phyloP scores from a whole-genome alignment of 2,329 filamentous ascomycete species.

The Zasmidium angulare region DNA sequence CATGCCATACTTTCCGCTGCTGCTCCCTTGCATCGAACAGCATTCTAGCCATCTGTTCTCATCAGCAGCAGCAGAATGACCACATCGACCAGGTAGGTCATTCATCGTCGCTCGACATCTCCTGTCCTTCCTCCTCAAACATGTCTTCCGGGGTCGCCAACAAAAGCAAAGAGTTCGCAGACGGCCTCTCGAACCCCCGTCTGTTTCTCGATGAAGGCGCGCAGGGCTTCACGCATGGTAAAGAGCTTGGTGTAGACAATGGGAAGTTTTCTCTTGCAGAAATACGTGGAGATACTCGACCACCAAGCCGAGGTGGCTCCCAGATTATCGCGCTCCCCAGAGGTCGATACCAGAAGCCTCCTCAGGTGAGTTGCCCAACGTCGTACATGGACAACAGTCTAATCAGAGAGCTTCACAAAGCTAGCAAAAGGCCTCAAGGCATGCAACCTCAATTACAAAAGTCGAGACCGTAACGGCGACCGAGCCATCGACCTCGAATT shows the following conservation, averaged over 20 bases:
- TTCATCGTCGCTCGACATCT: neutral
- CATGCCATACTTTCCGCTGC: neutral
- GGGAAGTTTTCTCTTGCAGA: neutral
- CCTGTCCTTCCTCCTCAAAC: neutral
- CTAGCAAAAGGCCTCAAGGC: slow-evolving; percentile 10
- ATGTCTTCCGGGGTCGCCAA: neutral
- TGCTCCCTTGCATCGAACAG: neutral
- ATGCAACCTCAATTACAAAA: slow-evolving; percentile 4
- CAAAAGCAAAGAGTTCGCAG: neutral
- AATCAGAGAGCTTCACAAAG: neutral
- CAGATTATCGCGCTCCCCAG: slow-evolving; percentile 4
- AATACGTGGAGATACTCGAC: neutral
- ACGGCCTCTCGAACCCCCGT: neutral
- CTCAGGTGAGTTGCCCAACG: neutral
- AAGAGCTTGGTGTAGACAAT: neutral
- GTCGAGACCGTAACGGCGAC: slow-evolving; percentile 1
- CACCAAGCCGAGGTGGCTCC: slow-evolving; percentile 6
- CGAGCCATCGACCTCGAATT: slow-evolving; percentile 9
- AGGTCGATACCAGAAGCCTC: neutral
- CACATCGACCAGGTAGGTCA: neutral
- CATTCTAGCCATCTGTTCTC: neutral
- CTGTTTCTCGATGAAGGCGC: neutral
- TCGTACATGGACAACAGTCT: neutral
- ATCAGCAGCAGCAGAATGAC: neutral
- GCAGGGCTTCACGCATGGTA: slow-evolving; percentile 1